Evolutionary conservation across 192 early-diverging fungal species (phyloP), one percentile per base, ranked within the genome.

Genomic region (Coemansia sp.): DNA sequence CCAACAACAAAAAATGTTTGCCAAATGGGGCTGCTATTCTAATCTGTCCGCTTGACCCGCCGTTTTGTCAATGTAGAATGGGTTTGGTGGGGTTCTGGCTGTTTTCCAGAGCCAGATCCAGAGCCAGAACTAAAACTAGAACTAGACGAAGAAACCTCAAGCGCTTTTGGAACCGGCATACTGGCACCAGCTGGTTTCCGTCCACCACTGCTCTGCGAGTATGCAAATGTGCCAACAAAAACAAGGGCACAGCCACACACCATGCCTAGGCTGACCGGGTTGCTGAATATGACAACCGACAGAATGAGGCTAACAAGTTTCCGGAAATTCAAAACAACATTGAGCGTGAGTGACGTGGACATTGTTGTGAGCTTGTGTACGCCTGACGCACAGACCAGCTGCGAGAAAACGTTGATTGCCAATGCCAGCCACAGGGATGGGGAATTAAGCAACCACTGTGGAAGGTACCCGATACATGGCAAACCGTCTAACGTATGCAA

Each of bases 341-440:
- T 97, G 26, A 95, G 76, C 0, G 95, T 94, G 7, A 97, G 80
- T 11, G 93, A 89, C 16, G 91, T 81, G 4, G 91, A 88, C 70
- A 94, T 77, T 2, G 92, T 87, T 5, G 89, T 91, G 70, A 97
- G 74, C 26, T 88, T 83, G 56, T 94, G 91, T 1, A 97, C 95
- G 7, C 93, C 95, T 39, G 93, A 88, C 6, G 94, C 91, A 63
- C 95, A 97, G 46, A 94, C 84, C 80, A 92, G 92, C 91, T 96
- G 95, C 40, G 93, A 94, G 16, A 90, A 45, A 0, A 89, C 80
- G 51, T 96, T 94, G 40, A 89, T 67, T 0, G 76, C 66, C 18
- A 95, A 75, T 68, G 89, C 91, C 7, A 88, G 42, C 92, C 93
- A 96, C 54, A 93, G 59, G 16, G 68, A 74, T 0, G 92, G 93